Evolutionary conservation across 83 land plant genomes (phyloP).

Genomic region (Thuja plicata): DNA sequence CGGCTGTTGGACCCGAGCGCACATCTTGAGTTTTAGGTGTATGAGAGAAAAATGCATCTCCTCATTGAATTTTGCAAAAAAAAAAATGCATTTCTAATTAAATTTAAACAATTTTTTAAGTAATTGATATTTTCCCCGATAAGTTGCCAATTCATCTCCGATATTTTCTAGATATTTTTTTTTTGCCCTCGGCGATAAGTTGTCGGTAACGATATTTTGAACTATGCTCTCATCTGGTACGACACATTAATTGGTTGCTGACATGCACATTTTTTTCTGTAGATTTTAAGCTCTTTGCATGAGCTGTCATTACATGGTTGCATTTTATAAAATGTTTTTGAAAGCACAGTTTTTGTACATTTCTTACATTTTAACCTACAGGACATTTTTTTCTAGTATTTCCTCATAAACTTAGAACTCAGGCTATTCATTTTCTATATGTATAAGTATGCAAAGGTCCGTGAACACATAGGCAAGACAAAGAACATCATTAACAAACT

Average conservation of each 20-base stretch:
- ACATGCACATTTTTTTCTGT: background rate
- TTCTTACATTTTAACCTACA: background rate
- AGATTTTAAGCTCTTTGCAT: background rate
- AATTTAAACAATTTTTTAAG: too few relatives aligned
- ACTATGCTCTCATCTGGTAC: background rate
- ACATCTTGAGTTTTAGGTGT: too few relatives aligned
- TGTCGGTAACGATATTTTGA: too few relatives aligned
- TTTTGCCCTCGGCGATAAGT: too few relatives aligned
- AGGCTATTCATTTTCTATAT: background rate
- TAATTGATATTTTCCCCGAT: too few relatives aligned
- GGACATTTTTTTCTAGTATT: background rate
- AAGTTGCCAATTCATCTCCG: too few relatives aligned
- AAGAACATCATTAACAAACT: too few relatives aligned
- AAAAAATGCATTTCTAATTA: too few relatives aligned
- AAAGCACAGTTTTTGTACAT: background rate
- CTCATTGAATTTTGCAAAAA: too few relatives aligned
- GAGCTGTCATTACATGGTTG: background rate
- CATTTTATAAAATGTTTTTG: background rate
- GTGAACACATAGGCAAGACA: background rate
- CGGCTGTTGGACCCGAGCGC: too few relatives aligned
- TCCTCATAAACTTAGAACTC: background rate
- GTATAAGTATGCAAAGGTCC: background rate
- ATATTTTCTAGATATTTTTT: too few relatives aligned
- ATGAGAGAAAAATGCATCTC: too few relatives aligned
- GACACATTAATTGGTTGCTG: background rate